Evolutionary conservation across 2,329 filamentous ascomycete genomes (phyloP).

Genomic region (Sclerotinia nivalis): DNA sequence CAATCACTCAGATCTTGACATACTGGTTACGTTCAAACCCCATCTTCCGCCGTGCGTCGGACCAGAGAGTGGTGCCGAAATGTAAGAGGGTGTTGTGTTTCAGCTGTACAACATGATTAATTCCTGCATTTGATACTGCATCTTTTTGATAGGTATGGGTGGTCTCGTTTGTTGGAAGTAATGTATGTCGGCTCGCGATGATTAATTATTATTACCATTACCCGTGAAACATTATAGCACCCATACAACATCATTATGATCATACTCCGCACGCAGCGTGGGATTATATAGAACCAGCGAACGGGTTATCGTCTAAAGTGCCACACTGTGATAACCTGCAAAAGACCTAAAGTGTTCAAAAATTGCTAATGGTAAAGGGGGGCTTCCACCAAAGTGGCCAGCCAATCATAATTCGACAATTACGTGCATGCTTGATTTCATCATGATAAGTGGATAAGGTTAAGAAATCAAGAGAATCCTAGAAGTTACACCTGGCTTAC

Average conservation of each 20-base stretch:
- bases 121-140: too few species aligned
- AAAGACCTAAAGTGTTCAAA: background rate
- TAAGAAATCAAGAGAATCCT: background rate
- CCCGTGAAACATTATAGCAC: background rate
- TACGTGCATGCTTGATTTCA: slow-evolving; percentile 10
- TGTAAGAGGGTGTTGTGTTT: background rate
- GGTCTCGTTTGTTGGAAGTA: too few species aligned
- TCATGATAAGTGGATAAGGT: slow-evolving; percentile 13
- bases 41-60: background rate
- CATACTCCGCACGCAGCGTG: background rate
- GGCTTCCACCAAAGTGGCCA: too few species aligned
- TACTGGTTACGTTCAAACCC: background rate
- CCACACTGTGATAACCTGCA: slow-evolving; percentile 11
- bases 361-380: background rate
- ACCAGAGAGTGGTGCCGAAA: background rate
- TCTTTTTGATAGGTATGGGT: too few species aligned
- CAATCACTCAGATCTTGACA: background rate
- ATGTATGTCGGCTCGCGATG: background rate
- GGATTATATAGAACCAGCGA: background rate
- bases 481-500: too few species aligned
- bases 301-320: background rate
- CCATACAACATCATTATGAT: background rate
- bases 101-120: background rate
- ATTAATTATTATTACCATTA: background rate
- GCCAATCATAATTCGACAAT: background rate